Evolutionary conservation across 495 filamentous ascomycete species (phyloP).

Genomic region (Parathielavia hyrcaniae): DNA sequence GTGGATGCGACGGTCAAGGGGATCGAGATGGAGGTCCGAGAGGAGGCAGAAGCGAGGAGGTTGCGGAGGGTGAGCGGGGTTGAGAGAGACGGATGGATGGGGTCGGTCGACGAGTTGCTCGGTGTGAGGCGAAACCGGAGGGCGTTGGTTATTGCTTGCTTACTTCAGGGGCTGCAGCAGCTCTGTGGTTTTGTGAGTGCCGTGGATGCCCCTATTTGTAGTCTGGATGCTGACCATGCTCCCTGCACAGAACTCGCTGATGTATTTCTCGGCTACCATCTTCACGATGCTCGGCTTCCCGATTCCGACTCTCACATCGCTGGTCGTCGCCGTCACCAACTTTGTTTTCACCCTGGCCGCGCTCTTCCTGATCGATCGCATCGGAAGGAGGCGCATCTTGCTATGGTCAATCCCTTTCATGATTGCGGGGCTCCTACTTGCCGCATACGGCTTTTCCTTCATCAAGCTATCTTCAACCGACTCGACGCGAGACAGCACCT

Average conservation of each 20-base stretch:
- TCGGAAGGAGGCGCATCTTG: conserved; percentile 75
- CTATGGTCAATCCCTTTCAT: conserved; percentile 83
- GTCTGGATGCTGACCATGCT: conserved; percentile 13
- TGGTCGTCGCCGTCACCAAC: conserved; percentile 78
- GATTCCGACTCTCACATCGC: conserved; percentile 72
- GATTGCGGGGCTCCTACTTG: conserved; percentile 61
- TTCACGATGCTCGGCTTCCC: conserved; percentile 74
- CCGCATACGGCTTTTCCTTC: conserved; percentile 60
- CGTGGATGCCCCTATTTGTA: not conserved
- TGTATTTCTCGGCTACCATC: conserved; percentile 94
- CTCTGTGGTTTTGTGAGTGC: conserved; percentile 75
- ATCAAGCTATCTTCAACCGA: conserved; percentile 40
- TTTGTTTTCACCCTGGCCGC: conserved; percentile 73
- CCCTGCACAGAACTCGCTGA: conserved; percentile 63
- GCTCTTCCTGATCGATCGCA: conserved; percentile 68
- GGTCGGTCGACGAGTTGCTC: conserved; percentile 52
- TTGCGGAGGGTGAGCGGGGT: conserved; percentile 25
- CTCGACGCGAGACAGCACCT: not conserved
- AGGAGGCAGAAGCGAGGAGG: conserved; percentile 52
- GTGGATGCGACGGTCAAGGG: conserved; percentile 53
- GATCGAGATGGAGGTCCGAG: conserved; percentile 62
- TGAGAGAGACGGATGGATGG: conserved; percentile 30
- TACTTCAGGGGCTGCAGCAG: conserved; percentile 84
- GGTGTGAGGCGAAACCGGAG: conserved; percentile 60
- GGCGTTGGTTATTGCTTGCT: conserved; percentile 74